Percentiles rank a stretch among this genome's conserved stretches.
phyloP scores from a whole-genome alignment of 2,329 filamentous ascomycete species.

The Pseudogymnoascus verrucosus region DNA sequence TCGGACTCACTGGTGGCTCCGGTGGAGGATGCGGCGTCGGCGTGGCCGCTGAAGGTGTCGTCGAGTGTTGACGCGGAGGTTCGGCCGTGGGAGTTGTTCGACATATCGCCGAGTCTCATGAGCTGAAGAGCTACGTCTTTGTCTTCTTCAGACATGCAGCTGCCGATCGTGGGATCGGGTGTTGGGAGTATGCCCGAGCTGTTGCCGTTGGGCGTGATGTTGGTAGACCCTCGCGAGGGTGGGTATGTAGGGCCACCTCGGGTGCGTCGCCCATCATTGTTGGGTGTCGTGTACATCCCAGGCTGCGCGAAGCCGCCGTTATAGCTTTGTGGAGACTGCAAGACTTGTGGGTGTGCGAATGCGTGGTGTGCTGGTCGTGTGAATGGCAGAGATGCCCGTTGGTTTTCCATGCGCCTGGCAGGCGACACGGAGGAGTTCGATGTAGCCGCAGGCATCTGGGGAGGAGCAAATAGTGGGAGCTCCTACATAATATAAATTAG shows the following conservation, averaged over 20 bases:
- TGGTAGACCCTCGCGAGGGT: slow-evolving; percentile 32
- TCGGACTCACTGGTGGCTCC: slow-evolving; percentile 76
- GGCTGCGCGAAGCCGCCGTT: slow-evolving; percentile 45
- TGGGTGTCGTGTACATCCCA: slow-evolving; percentile 55
- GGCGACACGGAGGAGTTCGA: slow-evolving; percentile 97
- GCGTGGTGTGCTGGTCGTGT: slow-evolving; percentile 69
- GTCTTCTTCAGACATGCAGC: slow-evolving; percentile 91
- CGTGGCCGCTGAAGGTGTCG: slow-evolving; percentile 84
- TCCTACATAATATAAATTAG: slow-evolving; percentile 51
- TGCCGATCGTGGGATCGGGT: slow-evolving; percentile 93
- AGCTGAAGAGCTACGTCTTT: slow-evolving; percentile 92
- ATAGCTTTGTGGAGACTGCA: slow-evolving; percentile 81
- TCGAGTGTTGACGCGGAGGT: slow-evolving; percentile 90
- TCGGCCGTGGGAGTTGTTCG: slow-evolving; percentile 85
- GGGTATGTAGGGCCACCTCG: slow-evolving; percentile 55
- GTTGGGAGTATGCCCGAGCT: slow-evolving; percentile 68
- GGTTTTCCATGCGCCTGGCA: slow-evolving; percentile 67
- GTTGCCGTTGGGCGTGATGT: slow-evolving; percentile 35
- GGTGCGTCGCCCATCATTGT: slow-evolving; percentile 53
- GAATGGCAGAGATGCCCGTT: slow-evolving; percentile 67
- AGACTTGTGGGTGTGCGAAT: slow-evolving; percentile 66
- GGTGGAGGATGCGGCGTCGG: slow-evolving; percentile 76
- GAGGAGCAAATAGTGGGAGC: slow-evolving; percentile 87
- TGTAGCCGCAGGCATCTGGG: slow-evolving; percentile 86
- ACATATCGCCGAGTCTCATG: slow-evolving; percentile 90